Base-by-base conservation (phyloP, 2,329 filamentous ascomycete genomes). In the Alternaria solani region DNA sequence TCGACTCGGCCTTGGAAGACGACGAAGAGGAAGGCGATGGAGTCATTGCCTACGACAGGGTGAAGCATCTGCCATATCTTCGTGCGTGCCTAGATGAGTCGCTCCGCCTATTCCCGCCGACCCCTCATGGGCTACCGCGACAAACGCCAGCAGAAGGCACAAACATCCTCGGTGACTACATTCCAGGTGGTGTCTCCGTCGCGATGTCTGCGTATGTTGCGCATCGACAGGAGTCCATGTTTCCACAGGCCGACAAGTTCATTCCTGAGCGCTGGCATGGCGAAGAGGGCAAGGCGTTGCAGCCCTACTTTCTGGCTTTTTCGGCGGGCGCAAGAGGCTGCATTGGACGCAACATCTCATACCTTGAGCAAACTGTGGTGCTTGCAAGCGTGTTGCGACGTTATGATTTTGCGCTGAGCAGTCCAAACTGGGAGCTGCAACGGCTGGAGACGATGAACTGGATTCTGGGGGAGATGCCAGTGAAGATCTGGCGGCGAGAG, bases 131-230 rank as follows among this genome's bases (percentile, higher is more conserved):
- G 16, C 72, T 81, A 34, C 72, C 75, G 20, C 77, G 80, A 4
- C 72, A 78, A 44, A 69, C 72, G 11, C 71, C 74, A 8, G 61
- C 72, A 18, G 66, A 70, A 5, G 77, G 73, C 23, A 73, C 57
- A 5, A 72, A 67, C 38, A 71, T 70, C 25, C 61, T 72, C 12
- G 71, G 71, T 18, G 65, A 73, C 32, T 73, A 72, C 51, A 68
- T 75, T 25, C 64, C 72, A 2, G 70, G 69, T 8, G 71, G 71
- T 8, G 63, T 71, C 6, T 63, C 75, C 14, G 61, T 75, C 34
- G 57, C 71, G 47, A 66, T 75, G 62, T 82, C 82, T 7, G 81
- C 84, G 8, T 85, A 84, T 64, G 82, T 84, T 2, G 79, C 85
- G 7, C 86, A 71, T 60, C 67, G 66, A 49, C 63, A 72, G 5